Base-by-base conservation (phyloP, 139 green algal species). In the Nannochloris sp. region DNA sequence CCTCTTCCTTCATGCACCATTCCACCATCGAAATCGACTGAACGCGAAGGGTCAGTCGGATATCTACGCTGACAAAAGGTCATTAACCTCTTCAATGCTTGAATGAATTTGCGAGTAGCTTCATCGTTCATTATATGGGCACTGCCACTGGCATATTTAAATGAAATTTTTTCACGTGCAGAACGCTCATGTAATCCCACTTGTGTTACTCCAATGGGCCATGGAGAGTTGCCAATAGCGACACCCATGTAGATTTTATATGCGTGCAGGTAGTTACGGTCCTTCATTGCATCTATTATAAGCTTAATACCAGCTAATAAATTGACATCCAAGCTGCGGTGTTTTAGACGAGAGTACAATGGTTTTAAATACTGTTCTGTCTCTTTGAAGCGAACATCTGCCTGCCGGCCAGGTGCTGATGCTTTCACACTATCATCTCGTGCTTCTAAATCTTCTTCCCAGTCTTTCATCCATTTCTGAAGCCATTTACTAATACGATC, bases 71-170 rank as follows among this genome's bases (percentile, higher is more conserved):
- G 90, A 58, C 89, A 71, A 24, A 85, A 89, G 23, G 87, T 93
- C 55, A 95, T 88, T 23, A 97, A 67, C 10, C 92, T 79, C 74
- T 96, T 96, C 10, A 96, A 67, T 32, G 54, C 73, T 62, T 77
- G 76, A 61, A 95, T 78, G 39, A 87, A 95, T 80, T 99, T 99
- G 56, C 93, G 83, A 3, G 93, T 96, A 3, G 91, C 90, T 78
- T 99, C 94, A 48, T 99, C 93, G 72, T 98, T 97, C 94, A 99
- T 99, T 73, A 98, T 92, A 83, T 99, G 94, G 19, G 94, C 94
- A n/a, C 23, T 32, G 13, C 58, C 58, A 38, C 23, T 36, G 13
- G 30, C 30, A 51, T 37, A 19, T 32, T 62, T 71, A 35, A 64
- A 83, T 1, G 82, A 88, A 64, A 98, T 98, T 74, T 98, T 98